Conservation (phyloP, 129 eudicot genomes). For the Kitagawia praeruptora region DNA sequence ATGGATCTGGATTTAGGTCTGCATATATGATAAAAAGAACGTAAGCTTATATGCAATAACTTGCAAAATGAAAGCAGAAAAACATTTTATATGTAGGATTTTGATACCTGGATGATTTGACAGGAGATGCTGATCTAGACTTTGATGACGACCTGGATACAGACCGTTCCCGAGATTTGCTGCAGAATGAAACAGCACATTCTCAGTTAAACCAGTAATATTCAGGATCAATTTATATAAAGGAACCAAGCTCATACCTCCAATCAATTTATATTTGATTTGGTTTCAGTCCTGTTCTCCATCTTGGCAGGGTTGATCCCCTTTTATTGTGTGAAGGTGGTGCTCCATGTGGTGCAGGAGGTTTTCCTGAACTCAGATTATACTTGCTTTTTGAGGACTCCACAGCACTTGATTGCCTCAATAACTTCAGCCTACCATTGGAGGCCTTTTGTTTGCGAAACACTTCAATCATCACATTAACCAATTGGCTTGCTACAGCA, state of each 20-base stretch:
- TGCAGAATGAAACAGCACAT: constrained; percentile 17
- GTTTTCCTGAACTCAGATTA: too few relatives aligned
- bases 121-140: constrained; percentile 7
- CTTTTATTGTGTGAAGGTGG: too few relatives aligned
- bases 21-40: constrained; percentile 23
- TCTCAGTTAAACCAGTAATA: neutral
- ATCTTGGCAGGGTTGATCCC: too few relatives aligned
- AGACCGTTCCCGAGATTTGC: constrained; percentile 61
- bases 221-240: neutral
- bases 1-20: constrained; percentile 48
- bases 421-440: too few relatives aligned
- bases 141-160: constrained; percentile 52
- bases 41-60: neutral
- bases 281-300: constrained; percentile 49
- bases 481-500: too few relatives aligned
- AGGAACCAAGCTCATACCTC: constrained; percentile 31
- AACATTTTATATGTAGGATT: neutral
- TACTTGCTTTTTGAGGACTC: too few relatives aligned
- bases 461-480: too few relatives aligned
- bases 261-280: too few relatives aligned
- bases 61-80: neutral
- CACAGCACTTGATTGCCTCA: too few relatives aligned
- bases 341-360: too few relatives aligned
- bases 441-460: too few relatives aligned
- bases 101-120: neutral